These are phyloP conservation scores for Voacanga thouarsii DNA, from an alignment of 257 asterid species.

Conservation along the genomic window DNA sequence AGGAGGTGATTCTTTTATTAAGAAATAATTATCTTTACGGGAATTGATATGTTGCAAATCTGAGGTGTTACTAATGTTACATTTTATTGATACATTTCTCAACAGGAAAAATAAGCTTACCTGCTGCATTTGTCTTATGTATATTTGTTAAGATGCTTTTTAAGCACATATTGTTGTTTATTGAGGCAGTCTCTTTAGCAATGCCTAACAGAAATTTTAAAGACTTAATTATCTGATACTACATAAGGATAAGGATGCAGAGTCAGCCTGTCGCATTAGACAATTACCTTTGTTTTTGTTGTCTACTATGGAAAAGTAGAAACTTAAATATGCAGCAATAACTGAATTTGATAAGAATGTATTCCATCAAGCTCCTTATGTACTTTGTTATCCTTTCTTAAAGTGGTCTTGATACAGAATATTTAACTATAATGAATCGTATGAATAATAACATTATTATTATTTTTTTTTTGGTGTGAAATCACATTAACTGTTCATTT, in stretches of 20 bases:
- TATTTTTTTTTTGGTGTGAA: neutral
- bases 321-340: neutral
- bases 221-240: neutral
- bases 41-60: neutral
- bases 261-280: neutral
- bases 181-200: neutral
- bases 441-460: neutral
- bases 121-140: too few relatives aligned
- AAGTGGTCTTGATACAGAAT: neutral
- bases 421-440: neutral
- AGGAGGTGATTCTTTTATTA: constrained; percentile 52
- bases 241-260: neutral
- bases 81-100: neutral
- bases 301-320: neutral
- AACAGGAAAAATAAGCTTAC: neutral
- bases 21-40: neutral
- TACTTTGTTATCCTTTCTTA: neutral
- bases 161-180: neutral
- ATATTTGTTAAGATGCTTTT: too few relatives aligned
- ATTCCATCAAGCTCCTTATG: neutral
- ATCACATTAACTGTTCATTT: neutral
- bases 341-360: neutral
- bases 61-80: neutral
- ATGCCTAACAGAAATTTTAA: neutral
- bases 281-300: neutral